Percentiles rank a stretch among this genome's conserved stretches.
These are phyloP conservation scores for Schizochytrium sp. DNA, from an alignment of 108 stramenopile species.

Conservation along the genomic window DNA sequence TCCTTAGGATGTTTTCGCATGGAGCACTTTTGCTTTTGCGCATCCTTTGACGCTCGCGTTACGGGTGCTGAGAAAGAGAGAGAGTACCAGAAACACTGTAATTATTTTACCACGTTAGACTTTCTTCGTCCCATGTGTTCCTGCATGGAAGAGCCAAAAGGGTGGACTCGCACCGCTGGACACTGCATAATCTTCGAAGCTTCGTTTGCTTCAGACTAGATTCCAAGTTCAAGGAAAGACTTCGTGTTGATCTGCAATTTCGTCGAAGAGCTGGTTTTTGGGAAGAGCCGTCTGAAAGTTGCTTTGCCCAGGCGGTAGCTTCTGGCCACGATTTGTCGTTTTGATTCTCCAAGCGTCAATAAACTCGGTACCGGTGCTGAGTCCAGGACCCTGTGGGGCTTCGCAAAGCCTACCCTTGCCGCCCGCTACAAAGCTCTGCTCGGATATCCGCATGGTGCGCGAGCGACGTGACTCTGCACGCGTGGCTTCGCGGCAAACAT, in stretches of 20 bases:
- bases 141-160: too few species aligned
- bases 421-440: not conserved
- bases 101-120: too few species aligned
- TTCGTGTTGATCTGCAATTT: not conserved
- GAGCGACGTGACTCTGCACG: not conserved
- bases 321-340: not conserved
- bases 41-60: too few species aligned
- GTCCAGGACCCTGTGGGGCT: not conserved
- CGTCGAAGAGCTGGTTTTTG: not conserved
- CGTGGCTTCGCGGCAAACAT: not conserved
- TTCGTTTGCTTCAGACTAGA: too few species aligned
- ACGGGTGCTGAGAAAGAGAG: too few species aligned
- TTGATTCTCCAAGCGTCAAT: not conserved
- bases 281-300: not conserved
- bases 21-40: too few species aligned
- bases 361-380: not conserved
- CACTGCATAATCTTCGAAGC: too few species aligned
- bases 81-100: too few species aligned
- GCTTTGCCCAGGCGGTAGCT: not conserved
- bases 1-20: too few species aligned
- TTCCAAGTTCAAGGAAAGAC: not conserved
- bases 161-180: too few species aligned
- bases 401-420: not conserved
- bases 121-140: too few species aligned
- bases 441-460: conserved; percentile 3